These are phyloP conservation scores for Arthroderma sp. DNA, from an alignment of 2,329 filamentous ascomycete genomes.

Conservation along the genomic window DNA sequence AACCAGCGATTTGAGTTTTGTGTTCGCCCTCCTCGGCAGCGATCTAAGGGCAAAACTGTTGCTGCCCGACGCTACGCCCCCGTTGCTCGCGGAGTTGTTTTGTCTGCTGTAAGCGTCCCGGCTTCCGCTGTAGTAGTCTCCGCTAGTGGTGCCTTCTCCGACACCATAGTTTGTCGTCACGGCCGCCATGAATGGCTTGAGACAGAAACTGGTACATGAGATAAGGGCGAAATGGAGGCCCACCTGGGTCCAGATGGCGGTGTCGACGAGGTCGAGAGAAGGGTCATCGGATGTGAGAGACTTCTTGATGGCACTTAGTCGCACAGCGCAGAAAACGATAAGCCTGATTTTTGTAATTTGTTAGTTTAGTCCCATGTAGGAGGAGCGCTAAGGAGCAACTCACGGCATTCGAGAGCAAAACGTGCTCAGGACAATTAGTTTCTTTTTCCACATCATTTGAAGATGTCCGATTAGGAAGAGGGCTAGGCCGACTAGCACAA, in stretches of 20 bases:
- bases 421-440: conserved; percentile 20
- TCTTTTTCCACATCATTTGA: conserved; percentile 20
- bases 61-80: neutral
- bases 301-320: conserved; percentile 20
- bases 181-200: conserved; percentile 25
- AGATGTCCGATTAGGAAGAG: conserved; percentile 19
- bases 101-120: neutral
- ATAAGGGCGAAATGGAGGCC: conserved; percentile 24
- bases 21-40: neutral
- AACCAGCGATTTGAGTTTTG: neutral
- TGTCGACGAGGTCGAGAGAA: conserved; percentile 20
- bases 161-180: conserved; percentile 25
- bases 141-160: conserved; percentile 18
- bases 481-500: conserved; percentile 20
- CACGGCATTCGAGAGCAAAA: conserved; percentile 27
- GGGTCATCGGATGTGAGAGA: conserved; percentile 20
- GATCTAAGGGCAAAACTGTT: neutral
- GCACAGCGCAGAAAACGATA: conserved; percentile 24
- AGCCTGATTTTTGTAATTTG: conserved; percentile 15
- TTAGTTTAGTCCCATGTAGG: neutral
- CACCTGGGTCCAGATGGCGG: conserved; percentile 25
- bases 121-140: conserved; percentile 3
- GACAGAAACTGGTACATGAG: conserved; percentile 24
- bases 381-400: conserved; percentile 8
- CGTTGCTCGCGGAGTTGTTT: neutral